phyloP scores from a whole-genome alignment of 208 protist species.

The Acanthamoeba royreba region DNA sequence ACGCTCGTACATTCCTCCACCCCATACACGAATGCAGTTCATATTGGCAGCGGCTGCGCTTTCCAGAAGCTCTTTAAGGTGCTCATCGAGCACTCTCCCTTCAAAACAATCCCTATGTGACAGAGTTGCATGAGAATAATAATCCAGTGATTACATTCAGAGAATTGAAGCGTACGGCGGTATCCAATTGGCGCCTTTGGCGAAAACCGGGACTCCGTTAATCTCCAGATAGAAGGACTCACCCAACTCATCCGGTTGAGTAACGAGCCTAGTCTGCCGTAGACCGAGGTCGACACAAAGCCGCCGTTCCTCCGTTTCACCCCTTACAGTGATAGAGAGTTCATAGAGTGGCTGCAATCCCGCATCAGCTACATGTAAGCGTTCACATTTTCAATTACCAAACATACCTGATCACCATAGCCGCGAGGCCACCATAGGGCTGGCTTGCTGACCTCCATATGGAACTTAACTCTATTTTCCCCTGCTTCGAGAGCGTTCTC shows the following conservation, averaged over 20 bases:
- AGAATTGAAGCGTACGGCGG: background rate
- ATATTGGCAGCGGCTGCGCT: slow-evolving; percentile 61
- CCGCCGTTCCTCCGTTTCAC: background rate
- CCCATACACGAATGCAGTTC: slow-evolving; percentile 83
- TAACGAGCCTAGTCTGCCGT: background rate
- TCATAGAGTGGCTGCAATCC: background rate
- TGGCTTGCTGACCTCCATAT: background rate
- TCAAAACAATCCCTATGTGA: slow-evolving; percentile 55
- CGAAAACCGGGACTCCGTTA: slow-evolving; percentile 66
- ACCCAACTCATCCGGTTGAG: background rate
- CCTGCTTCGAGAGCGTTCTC: background rate
- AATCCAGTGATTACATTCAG: background rate
- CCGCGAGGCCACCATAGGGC: slow-evolving; percentile 61
- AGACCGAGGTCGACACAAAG: background rate
- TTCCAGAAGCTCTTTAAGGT: background rate
- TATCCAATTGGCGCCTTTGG: slow-evolving; percentile 37
- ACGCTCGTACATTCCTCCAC: slow-evolving; percentile 79
- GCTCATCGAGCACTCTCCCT: background rate
- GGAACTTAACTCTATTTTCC: background rate
- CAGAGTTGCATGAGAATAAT: background rate
- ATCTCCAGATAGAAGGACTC: background rate
- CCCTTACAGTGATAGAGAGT: background rate
- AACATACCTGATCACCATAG: slow-evolving; percentile 40
- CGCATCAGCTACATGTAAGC: no score
- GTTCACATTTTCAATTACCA: no score